Evolutionary conservation across 2,329 filamentous ascomycete genomes (phyloP).

Genomic region (Hymenoscyphus salicellus): DNA sequence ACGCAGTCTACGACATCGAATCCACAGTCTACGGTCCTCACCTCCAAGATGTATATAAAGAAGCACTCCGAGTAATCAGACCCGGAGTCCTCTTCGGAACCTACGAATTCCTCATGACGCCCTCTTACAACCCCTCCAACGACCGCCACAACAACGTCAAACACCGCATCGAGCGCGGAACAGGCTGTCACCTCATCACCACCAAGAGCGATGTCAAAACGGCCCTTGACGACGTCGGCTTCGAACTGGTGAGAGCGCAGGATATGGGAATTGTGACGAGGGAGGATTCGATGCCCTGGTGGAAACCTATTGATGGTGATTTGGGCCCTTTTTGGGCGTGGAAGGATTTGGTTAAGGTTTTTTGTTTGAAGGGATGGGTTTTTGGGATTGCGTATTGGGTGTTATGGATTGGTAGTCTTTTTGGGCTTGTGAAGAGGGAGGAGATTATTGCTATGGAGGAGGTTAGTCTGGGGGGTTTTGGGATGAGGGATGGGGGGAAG

Average conservation of each 20-base stretch:
- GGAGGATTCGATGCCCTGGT: background rate
- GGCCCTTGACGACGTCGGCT: background rate
- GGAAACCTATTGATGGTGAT: constrained; percentile 9
- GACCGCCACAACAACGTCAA: background rate
- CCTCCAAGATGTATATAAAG: constrained; percentile 6
- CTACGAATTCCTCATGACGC: constrained; percentile 10
- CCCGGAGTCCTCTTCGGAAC: constrained; percentile 2
- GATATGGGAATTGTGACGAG: constrained; percentile 1
- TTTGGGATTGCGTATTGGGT: background rate
- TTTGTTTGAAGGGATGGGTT: constrained; percentile 5
- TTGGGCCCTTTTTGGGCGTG: background rate
- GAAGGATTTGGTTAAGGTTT: constrained; percentile 1
- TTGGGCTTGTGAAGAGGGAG: background rate
- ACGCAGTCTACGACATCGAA: constrained; percentile 11
- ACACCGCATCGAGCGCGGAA: constrained; percentile 7
- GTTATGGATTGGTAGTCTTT: background rate
- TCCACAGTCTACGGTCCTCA: constrained; percentile 2
- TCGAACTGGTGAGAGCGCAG: background rate
- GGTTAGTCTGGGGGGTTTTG: constrained; percentile 5
- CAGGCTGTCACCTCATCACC: constrained; percentile 4
- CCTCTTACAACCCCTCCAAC: background rate
- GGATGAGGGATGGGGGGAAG: constrained; percentile 9
- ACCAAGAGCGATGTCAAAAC: background rate
- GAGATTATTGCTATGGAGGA: constrained; percentile 7
- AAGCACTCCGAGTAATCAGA: constrained; percentile 3